Evolutionary conservation across 1,284 basidiomycete species (phyloP).

Genomic region (Wallemia mellicola): DNA sequence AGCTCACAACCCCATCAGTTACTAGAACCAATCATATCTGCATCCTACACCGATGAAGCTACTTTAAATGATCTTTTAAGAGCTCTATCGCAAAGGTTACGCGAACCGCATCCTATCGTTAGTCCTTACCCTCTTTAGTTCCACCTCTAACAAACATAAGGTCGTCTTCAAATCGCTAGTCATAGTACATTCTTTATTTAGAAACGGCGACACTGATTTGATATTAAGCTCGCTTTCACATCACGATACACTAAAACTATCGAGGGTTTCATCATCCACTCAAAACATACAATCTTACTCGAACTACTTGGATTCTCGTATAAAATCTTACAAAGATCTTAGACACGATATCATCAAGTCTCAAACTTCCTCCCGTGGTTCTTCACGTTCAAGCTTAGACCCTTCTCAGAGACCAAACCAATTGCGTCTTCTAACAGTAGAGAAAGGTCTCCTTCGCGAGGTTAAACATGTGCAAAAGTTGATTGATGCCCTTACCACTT

Average conservation of each 20-base stretch:
- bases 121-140: conserved; percentile 12
- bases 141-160: too few relatives aligned
- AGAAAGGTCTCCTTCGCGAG: conserved; percentile 78
- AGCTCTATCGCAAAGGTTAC: conserved; percentile 47
- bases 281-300: conserved; percentile 68
- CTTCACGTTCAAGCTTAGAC: conserved; percentile 6
- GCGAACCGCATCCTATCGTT: conserved; percentile 69
- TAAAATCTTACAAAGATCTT: conserved; percentile 63
- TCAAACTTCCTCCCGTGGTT: conserved; percentile 62
- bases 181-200: conserved; percentile 79
- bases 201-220: conserved; percentile 72
- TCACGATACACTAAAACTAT: conserved; percentile 29
- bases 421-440: conserved; percentile 67
- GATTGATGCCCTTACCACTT: conserved; percentile 60
- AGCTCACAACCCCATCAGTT: conserved; percentile 2
- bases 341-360: conserved; percentile 79
- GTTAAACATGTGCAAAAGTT: conserved; percentile 68
- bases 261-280: conserved; percentile 23
- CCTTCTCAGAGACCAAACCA: conserved; percentile 22
- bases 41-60: conserved; percentile 75
- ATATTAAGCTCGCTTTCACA: conserved; percentile 53
- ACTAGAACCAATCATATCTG: conserved; percentile 68
- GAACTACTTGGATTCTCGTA: conserved; percentile 59
- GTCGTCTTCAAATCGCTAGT: conserved; percentile 89
- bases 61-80: conserved; percentile 71